A percentile compares a stretch with the other conserved stretches of the same genome.
Conservation (phyloP, 257 asterid genomes). For the Solanum neorickii region DNA sequence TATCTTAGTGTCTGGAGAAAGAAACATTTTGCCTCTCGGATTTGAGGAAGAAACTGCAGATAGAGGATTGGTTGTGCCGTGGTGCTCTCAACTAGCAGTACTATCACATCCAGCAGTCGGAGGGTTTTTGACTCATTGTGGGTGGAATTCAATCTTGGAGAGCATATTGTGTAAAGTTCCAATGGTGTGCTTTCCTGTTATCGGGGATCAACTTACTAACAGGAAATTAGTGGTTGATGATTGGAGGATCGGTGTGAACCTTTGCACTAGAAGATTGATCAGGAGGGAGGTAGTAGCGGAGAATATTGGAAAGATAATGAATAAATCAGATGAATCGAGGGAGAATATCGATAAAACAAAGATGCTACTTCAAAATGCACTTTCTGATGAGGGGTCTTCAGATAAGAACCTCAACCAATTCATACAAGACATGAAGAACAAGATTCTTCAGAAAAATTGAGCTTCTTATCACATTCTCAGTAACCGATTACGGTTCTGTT, state of each 20-base stretch:
- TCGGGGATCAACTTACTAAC: background rate
- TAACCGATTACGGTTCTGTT: background rate
- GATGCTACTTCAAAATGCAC: background rate
- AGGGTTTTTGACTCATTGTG: slow-evolving; percentile 2
- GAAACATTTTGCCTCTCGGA: background rate
- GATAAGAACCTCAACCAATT: background rate
- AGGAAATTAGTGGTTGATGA: slow-evolving; percentile 2
- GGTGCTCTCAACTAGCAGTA: slow-evolving; percentile 9
- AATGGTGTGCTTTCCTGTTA: slow-evolving; percentile 1
- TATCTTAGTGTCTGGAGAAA: background rate
- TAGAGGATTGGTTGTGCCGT: slow-evolving; percentile 4
- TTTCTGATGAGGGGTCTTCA: background rate
- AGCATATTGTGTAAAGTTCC: slow-evolving; percentile 2
- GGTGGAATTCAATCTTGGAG: slow-evolving; percentile 8
- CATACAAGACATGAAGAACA: background rate
- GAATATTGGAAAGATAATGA: background rate
- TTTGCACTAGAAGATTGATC: background rate
- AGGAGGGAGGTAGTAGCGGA: background rate
- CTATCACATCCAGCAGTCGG: slow-evolving; percentile 9
- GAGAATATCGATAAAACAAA: background rate
- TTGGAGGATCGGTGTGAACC: slow-evolving; percentile 2
- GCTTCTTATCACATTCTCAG: background rate
- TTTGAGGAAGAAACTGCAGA: background rate
- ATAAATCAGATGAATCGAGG: background rate
- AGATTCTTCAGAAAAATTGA: background rate